Evolutionary conservation across 1,139 yeast genomes (phyloP).

Genomic region (Zhuliangozyma parablackwelliae): DNA sequence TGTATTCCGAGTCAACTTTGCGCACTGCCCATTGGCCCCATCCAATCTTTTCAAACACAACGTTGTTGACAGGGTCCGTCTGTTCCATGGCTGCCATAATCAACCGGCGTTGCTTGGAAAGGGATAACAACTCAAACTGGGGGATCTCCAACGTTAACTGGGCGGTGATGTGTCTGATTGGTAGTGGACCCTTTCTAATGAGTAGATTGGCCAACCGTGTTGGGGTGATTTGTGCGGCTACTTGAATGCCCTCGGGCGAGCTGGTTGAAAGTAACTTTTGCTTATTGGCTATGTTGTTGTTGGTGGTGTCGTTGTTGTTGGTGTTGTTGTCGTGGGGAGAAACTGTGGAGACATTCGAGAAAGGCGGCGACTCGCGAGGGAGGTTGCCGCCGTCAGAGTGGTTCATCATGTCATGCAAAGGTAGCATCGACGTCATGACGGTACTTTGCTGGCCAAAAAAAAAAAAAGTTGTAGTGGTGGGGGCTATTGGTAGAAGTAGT

Average conservation of each 20-base stretch:
- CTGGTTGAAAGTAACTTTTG: constrained; percentile 59
- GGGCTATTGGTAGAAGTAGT: too few relatives aligned
- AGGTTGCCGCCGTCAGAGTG: background rate
- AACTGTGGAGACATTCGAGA: background rate
- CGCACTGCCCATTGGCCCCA: constrained; percentile 98
- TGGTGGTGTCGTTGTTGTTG: background rate
- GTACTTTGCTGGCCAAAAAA: too few relatives aligned
- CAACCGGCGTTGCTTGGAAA: constrained; percentile 84
- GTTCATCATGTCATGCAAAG: background rate
- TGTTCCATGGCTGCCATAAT: constrained; percentile 85
- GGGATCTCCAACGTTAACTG: constrained; percentile 73
- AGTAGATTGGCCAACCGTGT: constrained; percentile 68
- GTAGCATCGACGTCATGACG: too few relatives aligned
- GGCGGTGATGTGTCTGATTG: constrained; percentile 83
- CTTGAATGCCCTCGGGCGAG: constrained; percentile 84
- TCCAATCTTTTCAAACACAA: constrained; percentile 86
- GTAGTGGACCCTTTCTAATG: constrained; percentile 76
- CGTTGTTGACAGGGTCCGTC: constrained; percentile 52
- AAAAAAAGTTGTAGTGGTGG: too few relatives aligned
- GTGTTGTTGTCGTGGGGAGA: background rate
- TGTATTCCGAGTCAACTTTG: constrained; percentile 46
- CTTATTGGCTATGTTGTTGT: constrained; percentile 4
- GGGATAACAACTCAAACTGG: constrained; percentile 73
- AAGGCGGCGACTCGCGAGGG: too few relatives aligned
- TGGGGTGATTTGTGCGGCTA: constrained; percentile 84